Conservation (phyloP, 306 rosid species). For the Glycyrrhiza uralensis region DNA sequence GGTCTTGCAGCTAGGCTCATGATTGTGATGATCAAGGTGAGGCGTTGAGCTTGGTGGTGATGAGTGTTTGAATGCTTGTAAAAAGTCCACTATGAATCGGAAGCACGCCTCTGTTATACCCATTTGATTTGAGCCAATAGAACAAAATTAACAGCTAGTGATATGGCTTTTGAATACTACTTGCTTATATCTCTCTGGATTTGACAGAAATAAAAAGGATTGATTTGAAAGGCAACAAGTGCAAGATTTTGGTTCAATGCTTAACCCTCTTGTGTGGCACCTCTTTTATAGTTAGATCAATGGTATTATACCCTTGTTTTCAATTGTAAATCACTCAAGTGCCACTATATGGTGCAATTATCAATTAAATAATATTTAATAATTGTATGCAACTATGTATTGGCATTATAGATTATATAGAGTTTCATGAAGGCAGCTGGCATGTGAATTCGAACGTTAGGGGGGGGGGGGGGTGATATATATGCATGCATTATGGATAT, state of each 20-base stretch:
- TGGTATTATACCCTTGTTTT: slow-evolving; percentile 22
- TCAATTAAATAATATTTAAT: slow-evolving; percentile 21
- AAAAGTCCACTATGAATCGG: slow-evolving; percentile 54
- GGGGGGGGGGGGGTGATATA: not conserved
- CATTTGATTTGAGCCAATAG: slow-evolving; percentile 33
- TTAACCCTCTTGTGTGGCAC: not conserved
- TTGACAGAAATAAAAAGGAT: not conserved
- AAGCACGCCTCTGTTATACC: slow-evolving; percentile 61
- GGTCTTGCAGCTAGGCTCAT: not conserved
- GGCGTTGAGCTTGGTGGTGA: slow-evolving; percentile 27
- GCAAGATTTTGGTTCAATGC: not conserved
- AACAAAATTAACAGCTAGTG: not conserved
- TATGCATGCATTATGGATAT: not conserved
- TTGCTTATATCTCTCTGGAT: not conserved
- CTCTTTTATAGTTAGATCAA: slow-evolving; percentile 40
- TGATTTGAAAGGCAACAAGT: not conserved
- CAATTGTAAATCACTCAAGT: slow-evolving; percentile 23
- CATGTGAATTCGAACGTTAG: slow-evolving; percentile 28
- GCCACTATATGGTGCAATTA: slow-evolving; percentile 34
- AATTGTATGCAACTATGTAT: slow-evolving; percentile 17
- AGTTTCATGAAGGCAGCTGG: slow-evolving; percentile 53
- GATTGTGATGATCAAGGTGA: not conserved
- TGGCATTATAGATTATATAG: slow-evolving; percentile 33
- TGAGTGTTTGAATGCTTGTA: slow-evolving; percentile 47
- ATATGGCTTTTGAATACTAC: not conserved